Base-by-base conservation (phyloP, 352 stramenopile genomes). In the Thraustochytrium sp. region DNA sequence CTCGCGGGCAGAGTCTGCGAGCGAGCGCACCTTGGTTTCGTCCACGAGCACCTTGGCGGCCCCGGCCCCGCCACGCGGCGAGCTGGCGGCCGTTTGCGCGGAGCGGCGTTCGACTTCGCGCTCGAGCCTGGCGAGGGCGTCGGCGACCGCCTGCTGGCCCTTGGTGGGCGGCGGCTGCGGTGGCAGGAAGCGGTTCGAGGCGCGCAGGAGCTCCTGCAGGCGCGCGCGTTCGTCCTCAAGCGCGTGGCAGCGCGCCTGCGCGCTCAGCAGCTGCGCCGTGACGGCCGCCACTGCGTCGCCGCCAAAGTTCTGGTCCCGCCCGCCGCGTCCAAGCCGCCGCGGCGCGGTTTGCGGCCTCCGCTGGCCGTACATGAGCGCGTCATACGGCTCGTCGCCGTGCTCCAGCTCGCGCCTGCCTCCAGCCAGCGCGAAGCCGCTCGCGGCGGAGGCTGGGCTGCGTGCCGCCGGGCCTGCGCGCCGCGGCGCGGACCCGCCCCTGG, bases 201-300 rank as follows among this genome's bases (percentile, higher is more conserved):
- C 46, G 34, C 42, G 18, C 34, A 63, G 44, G 34, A 80, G 68
- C 46, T 46, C 68, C 48, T 80, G n/a, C 23, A 80, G 68, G 49
- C 51, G 68, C 49, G 23, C 13, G 13, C 76, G 76, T 5, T 80
- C 68, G 3, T 80, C 48, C 46, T 61, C 68, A 13, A 80, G 68
- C 29, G 3, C n/a, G 31, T 34, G 46, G 48, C 48, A 61, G 9
- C 46, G 68, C 21, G 48, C 48, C 51, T 80, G 68, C 2, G 51
- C 53, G 21, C 44, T 13, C 5, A 80, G 68, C 29, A 80, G 68
- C 68, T 80, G 68, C 21, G 46, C n/a, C 23, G 68, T 80, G 51
- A 80, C n/a, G 13, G 53, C 68, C 9, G 68, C 46, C 21, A 64
- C 68, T 1, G 68, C 68, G 36, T 75, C 62, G 9, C 29, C 37